Conservation (phyloP, 345 rosid genomes). For the Carallia pectinifolia region DNA sequence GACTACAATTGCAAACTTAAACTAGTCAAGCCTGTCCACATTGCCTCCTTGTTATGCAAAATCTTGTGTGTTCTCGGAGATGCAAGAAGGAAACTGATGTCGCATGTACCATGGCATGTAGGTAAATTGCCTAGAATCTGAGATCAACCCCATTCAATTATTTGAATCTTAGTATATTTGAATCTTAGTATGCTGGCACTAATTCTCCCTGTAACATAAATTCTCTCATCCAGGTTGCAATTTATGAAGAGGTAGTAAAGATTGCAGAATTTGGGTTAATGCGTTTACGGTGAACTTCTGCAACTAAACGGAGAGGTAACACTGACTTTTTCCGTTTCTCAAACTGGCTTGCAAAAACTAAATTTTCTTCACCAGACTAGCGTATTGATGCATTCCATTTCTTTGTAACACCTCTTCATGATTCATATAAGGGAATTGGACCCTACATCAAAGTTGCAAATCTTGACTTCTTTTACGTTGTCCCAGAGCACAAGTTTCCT, state of each 20-base stretch:
- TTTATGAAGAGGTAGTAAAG: conserved; percentile 86
- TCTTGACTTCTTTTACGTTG: conserved; percentile 78
- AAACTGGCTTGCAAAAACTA: neutral
- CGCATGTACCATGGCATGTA: neutral
- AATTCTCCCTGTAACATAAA: too few species aligned
- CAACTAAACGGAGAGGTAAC: conserved; percentile 82
- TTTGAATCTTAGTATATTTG: too few species aligned
- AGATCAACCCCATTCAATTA: too few species aligned
- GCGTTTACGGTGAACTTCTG: conserved; percentile 89
- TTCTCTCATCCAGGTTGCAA: conserved; percentile 52
- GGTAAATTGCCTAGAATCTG: neutral
- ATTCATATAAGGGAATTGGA: conserved; percentile 58
- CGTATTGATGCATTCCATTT: conserved; percentile 1
- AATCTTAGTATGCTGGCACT: too few species aligned
- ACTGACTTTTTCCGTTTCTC: neutral
- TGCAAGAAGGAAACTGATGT: too few species aligned
- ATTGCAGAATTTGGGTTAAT: conserved; percentile 79
- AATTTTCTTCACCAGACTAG: neutral
- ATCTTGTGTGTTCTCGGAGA: too few species aligned
- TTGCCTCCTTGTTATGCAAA: too few species aligned
- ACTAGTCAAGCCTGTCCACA: too few species aligned
- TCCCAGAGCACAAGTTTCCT: conserved; percentile 86
- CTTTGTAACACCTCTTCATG: neutral
- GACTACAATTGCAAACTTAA: neutral
- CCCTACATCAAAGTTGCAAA: conserved; percentile 76